These are phyloP conservation scores for Termitomyces sp. DNA, from an alignment of 768 basidiomycete species.

Conservation along the genomic window DNA sequence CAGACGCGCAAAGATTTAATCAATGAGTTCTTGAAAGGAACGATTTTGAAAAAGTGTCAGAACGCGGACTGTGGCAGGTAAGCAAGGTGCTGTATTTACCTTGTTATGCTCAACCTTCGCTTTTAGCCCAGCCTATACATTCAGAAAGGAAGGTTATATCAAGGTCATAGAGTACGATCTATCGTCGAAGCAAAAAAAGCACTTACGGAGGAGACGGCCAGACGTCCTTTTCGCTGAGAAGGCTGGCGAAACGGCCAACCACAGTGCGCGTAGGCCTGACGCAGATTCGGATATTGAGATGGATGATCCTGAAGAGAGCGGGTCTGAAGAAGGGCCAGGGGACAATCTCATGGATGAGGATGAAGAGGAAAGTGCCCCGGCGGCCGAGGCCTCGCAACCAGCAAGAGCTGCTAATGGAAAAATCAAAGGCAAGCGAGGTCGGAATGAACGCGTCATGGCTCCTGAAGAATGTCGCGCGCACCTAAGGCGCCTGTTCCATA, in stretches of 20 bases:
- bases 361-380: constrained; percentile 16
- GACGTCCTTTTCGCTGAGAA: constrained; percentile 68
- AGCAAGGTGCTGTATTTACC: constrained; percentile 30
- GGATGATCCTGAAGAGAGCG: constrained; percentile 48
- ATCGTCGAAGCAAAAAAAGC: constrained; percentile 70
- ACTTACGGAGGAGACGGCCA: constrained; percentile 61
- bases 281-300: constrained; percentile 50
- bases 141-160: constrained; percentile 90
- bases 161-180: constrained; percentile 96
- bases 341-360: constrained; percentile 52
- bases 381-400: constrained; percentile 25
- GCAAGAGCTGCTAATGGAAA: constrained; percentile 77
- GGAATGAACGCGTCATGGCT: constrained; percentile 87
- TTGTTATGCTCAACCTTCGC: constrained; percentile 8
- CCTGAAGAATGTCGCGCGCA: constrained; percentile 95
- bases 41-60: constrained; percentile 71
- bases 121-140: constrained; percentile 73
- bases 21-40: constrained; percentile 71
- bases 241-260: constrained; percentile 26
- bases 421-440: constrained; percentile 71
- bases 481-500: constrained; percentile 82
- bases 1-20: constrained; percentile 84
- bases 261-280: constrained; percentile 22
- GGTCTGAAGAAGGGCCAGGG: constrained; percentile 35
- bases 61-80: constrained; percentile 79